Conservation (phyloP, 2,329 filamentous ascomycete genomes). For the Colletotrichum sp. region DNA sequence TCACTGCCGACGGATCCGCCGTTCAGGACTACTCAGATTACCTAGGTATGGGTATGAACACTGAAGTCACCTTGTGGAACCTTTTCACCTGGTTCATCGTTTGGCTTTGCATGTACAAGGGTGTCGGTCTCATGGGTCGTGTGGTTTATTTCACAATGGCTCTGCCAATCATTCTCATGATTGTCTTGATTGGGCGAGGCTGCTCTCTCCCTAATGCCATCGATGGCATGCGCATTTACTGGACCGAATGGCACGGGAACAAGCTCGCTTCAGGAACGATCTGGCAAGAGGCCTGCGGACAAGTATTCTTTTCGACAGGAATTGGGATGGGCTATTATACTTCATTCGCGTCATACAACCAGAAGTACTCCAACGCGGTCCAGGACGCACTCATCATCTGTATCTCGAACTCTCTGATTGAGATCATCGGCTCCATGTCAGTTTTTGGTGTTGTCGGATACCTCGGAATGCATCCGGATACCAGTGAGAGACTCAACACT, state of each 20-base stretch:
- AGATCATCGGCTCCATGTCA: conserved; percentile 46
- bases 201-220: conserved; percentile 56
- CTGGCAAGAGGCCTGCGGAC: conserved; percentile 60
- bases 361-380: conserved; percentile 56
- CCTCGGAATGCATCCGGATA: conserved; percentile 34
- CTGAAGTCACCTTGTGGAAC: conserved; percentile 59
- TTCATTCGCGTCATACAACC: conserved; percentile 60
- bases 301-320: conserved; percentile 38
- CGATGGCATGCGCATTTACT: conserved; percentile 50
- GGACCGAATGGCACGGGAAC: conserved; percentile 43
- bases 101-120: conserved; percentile 62
- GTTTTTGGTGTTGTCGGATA: conserved; percentile 58
- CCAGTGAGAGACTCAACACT: conserved; percentile 44
- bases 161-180: conserved; percentile 56
- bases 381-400: conserved; percentile 60
- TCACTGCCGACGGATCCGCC: conserved; percentile 34
- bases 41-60: conserved; percentile 46
- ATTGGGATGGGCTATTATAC: conserved; percentile 56
- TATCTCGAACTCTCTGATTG: conserved; percentile 57
- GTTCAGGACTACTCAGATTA: conserved; percentile 48
- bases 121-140: conserved; percentile 58
- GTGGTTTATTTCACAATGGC: conserved; percentile 64
- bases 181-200: conserved; percentile 55
- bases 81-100: conserved; percentile 61
- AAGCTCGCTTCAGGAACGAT: conserved; percentile 51